phyloP scores from a whole-genome alignment of 139 green algal genomes.

The Deuterostichococcus epilithicus region DNA sequence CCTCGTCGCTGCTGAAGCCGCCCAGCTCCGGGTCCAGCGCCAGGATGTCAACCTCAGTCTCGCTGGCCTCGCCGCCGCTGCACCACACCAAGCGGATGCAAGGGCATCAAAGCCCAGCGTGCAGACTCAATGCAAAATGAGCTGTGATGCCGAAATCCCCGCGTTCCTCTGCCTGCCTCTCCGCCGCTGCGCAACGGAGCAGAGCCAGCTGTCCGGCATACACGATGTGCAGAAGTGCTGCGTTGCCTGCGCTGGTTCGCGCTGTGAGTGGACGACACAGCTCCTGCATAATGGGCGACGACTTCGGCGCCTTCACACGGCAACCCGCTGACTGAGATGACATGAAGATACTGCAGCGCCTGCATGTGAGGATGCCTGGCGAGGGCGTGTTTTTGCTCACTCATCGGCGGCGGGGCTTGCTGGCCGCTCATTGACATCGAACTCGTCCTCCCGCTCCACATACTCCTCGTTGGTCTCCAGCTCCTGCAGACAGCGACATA shows the following conservation, averaged over 20 bases:
- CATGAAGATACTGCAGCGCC: too few relatives aligned
- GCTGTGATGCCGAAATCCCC: too few relatives aligned
- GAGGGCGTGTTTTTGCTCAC: background rate
- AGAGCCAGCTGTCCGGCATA: background rate
- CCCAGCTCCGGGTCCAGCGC: constrained; percentile 3
- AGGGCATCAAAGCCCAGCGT: background rate
- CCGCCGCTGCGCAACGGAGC: background rate
- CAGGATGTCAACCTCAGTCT: constrained; percentile 25
- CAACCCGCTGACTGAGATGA: background rate
- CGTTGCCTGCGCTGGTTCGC: background rate
- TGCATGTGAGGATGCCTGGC: background rate
- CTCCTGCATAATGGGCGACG: background rate
- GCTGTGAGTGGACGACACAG: background rate
- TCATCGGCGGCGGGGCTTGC: background rate
- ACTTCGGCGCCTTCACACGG: too few relatives aligned
- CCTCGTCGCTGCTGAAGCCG: constrained; percentile 18
- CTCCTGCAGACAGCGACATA: constrained; percentile 21
- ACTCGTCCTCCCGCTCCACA: constrained; percentile 90
- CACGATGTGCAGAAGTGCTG: background rate
- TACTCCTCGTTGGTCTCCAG: constrained; percentile 52
- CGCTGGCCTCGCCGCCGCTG: background rate
- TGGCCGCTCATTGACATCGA: constrained; percentile 68
- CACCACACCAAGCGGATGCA: too few relatives aligned
- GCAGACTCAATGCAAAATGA: too few relatives aligned
- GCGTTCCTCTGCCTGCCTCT: background rate